Conservation (phyloP, 345 rosid species). For the Lumnitzera littorea region DNA sequence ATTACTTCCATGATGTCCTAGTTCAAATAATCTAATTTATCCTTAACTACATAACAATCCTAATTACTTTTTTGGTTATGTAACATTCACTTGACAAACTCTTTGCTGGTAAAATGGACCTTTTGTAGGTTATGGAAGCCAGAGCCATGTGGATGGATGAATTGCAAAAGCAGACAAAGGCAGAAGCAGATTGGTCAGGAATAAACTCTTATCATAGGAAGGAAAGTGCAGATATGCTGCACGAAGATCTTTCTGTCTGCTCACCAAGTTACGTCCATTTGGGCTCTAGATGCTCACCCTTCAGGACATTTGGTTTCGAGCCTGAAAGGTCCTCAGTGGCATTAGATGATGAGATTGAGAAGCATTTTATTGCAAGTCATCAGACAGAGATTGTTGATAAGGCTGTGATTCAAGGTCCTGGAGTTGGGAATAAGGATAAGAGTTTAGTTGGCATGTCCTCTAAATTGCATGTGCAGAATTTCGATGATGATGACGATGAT, state of each 20-base stretch:
- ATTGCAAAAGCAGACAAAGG: constrained; percentile 50
- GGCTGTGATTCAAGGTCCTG: constrained; percentile 44
- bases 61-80: background rate
- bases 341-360: constrained; percentile 48
- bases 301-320: constrained; percentile 23
- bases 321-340: constrained; percentile 24
- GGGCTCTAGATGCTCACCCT: constrained; percentile 14
- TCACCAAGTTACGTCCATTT: constrained; percentile 18
- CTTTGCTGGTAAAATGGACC: constrained; percentile 3
- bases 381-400: constrained; percentile 54
- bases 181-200: constrained; percentile 37
- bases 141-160: constrained; percentile 75
- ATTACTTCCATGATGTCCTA: too few species aligned
- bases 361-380: constrained; percentile 44
- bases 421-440: constrained; percentile 24
- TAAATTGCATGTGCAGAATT: constrained; percentile 34
- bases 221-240: constrained; percentile 11
- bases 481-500: constrained; percentile 59
- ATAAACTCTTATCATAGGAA: constrained; percentile 23
- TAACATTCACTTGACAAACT: constrained; percentile 2
- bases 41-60: too few species aligned
- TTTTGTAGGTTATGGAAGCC: constrained; percentile 65
- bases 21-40: too few species aligned
- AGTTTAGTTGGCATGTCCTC: constrained; percentile 22
- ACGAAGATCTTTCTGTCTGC: constrained; percentile 22